phyloP scores from a whole-genome alignment of 306 rosid species.

The Vicia faba region DNA sequence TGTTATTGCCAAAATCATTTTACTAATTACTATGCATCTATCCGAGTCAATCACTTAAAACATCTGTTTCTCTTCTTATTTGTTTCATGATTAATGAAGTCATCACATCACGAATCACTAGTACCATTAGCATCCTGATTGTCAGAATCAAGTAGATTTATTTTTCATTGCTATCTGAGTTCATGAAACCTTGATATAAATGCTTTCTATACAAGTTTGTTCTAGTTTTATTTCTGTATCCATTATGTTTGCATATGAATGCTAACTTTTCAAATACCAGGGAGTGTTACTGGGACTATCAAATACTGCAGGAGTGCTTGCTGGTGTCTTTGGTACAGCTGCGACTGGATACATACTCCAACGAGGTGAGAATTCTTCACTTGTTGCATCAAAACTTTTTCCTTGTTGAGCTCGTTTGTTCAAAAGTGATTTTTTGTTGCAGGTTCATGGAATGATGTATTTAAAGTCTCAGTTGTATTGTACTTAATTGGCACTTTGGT shows the following conservation, averaged over 20 bases:
- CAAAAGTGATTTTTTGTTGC: slow-evolving; percentile 35
- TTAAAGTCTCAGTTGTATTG: slow-evolving; percentile 81
- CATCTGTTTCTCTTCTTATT: slow-evolving; percentile 16
- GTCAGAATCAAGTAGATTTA: neutral
- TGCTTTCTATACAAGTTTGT: slow-evolving; percentile 8
- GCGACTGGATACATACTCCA: slow-evolving; percentile 96
- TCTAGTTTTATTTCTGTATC: neutral
- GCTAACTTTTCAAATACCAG: slow-evolving; percentile 47
- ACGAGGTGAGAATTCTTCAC: slow-evolving; percentile 51
- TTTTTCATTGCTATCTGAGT: neutral
- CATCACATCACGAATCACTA: neutral
- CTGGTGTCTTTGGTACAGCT: slow-evolving; percentile 95
- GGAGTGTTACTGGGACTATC: slow-evolving; percentile 91
- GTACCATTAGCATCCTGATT: neutral
- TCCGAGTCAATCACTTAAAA: slow-evolving; percentile 17
- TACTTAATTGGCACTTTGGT: slow-evolving; percentile 78
- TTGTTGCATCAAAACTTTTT: neutral
- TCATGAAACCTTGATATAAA: slow-evolving; percentile 8
- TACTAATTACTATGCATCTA: neutral
- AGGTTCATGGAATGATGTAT: slow-evolving; percentile 96
- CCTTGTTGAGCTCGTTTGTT: neutral
- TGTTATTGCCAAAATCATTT: slow-evolving; percentile 9
- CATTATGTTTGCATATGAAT: slow-evolving; percentile 28
- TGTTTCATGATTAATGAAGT: slow-evolving; percentile 7
- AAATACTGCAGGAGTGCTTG: slow-evolving; percentile 95